Evolutionary conservation across 139 green algal genomes (phyloP), one percentile per base, ranked within the genome.

Genomic region (Tetradesmus obliquus): DNA sequence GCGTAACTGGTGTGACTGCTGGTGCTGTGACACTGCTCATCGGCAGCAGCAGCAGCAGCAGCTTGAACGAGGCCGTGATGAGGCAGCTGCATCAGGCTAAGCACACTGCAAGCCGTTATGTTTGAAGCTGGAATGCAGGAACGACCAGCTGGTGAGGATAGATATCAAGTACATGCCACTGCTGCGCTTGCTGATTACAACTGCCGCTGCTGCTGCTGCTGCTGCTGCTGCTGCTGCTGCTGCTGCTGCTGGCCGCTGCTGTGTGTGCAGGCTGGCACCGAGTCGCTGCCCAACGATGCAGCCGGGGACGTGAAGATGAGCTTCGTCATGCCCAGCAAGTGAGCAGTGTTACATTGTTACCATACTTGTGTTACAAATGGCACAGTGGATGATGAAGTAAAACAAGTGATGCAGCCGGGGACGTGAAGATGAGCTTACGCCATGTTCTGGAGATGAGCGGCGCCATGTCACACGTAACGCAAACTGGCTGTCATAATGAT

Each of bases 241-340:
- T 45, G 32, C 32, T 45, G 32, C 32, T 45, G 32, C 32, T 45
- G 32, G 20, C 6, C 1, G 72, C 72, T 32, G 72, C 20, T 13
- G 20, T 13, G 6, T 24, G 72, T 4, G 22, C 85, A 81, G 87
- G 57, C 79, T 32, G 88, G 79, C 9, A 87, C 55, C 0, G 79
- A 91, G 88, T 69, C 57, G 19, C 58, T 87, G n/a, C 53, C n/a
- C 12, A 60, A 79, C n/a, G 58, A 87, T 51, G 88, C 55, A 20
- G 10, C 57, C 7, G 88, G 88, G 5, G 79, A 80, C 4, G 87
- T 91, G 9, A 81, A 55, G 32, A 93, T 97, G 12, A 94, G 92
- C 1, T 97, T 97, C 87, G 93, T 96, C 22, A 97, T 97, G 95
- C 95, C 95, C 19, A 89, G 84, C 84, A 89, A 84, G 71, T 83